These are phyloP conservation scores for Citrus cavaleriei DNA, from an alignment of 345 rosid species.

Conservation along the genomic window DNA sequence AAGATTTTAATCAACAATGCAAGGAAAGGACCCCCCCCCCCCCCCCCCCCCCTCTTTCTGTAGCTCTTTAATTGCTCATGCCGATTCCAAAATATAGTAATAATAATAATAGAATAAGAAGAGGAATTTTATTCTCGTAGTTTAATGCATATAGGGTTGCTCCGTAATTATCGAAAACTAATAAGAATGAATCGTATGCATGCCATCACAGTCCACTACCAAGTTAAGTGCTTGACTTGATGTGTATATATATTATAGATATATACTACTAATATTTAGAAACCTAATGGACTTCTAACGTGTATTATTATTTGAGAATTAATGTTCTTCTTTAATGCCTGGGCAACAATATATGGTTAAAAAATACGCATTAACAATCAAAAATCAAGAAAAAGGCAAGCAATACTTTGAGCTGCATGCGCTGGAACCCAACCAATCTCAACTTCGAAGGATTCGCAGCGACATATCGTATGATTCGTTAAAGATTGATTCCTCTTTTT, in stretches of 20 bases:
- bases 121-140: neutral
- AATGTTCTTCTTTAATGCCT: neutral
- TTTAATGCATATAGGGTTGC: neutral
- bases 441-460: neutral
- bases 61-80: neutral
- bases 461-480: neutral
- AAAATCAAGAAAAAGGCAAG: neutral
- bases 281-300: slow-evolving; percentile 4
- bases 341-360: neutral
- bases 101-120: neutral
- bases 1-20: neutral
- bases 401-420: neutral
- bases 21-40: no score
- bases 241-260: neutral
- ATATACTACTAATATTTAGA: neutral
- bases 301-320: neutral
- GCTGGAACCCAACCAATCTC: slow-evolving; percentile 1
- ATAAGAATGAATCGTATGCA: neutral
- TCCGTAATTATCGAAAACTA: neutral
- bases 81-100: neutral
- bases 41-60: no score
- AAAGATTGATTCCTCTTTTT: neutral
- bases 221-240: neutral
- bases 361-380: neutral
- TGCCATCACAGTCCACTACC: slow-evolving; percentile 7